Evolutionary conservation across 2,329 filamentous ascomycete genomes (phyloP).

Genomic region (Aspergillus pseudoglaucus): DNA sequence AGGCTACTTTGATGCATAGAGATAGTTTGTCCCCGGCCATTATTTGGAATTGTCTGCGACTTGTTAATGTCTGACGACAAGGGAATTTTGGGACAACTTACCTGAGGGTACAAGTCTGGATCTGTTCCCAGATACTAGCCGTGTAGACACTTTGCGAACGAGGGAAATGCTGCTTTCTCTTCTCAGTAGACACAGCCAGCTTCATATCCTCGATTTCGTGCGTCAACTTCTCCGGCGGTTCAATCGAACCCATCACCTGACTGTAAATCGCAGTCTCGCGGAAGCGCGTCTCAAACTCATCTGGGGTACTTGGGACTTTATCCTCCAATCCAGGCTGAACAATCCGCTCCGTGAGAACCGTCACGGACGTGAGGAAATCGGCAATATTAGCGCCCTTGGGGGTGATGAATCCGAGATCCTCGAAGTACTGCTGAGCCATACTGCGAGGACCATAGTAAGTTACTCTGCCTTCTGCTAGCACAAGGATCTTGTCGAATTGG

Average conservation of each 20-base stretch:
- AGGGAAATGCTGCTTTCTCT: slow-evolving; percentile 25
- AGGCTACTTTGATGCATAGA: slow-evolving; percentile 41
- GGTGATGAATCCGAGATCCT: slow-evolving; percentile 57
- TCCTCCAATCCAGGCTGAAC: slow-evolving; percentile 27
- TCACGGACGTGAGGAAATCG: slow-evolving; percentile 61
- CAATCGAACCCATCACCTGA: slow-evolving; percentile 46
- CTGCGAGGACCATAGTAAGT: slow-evolving; percentile 57
- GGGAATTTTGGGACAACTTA: slow-evolving; percentile 2
- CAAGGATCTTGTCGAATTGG: slow-evolving; percentile 62
- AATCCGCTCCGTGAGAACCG: slow-evolving; percentile 47
- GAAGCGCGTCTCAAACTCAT: slow-evolving; percentile 45
- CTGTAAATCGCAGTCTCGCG: slow-evolving; percentile 44
- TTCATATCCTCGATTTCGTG: slow-evolving; percentile 24
- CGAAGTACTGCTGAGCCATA: slow-evolving; percentile 57
- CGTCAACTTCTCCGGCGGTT: slow-evolving; percentile 21
- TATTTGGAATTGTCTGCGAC: slow-evolving; percentile 44
- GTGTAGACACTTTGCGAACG: slow-evolving; percentile 27
- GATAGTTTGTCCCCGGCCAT: slow-evolving; percentile 48
- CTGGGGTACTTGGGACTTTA: slow-evolving; percentile 27
- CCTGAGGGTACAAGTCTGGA: slow-evolving; percentile 41
- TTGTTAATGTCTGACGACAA: not conserved
- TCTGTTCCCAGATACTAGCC: slow-evolving; percentile 30
- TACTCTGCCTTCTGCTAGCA: slow-evolving; percentile 58
- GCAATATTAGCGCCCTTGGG: slow-evolving; percentile 56
- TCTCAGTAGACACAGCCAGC: slow-evolving; percentile 23